Base-by-base conservation (phyloP, 202 grass and related monocot genomes). In the Carex sylvatica region DNA sequence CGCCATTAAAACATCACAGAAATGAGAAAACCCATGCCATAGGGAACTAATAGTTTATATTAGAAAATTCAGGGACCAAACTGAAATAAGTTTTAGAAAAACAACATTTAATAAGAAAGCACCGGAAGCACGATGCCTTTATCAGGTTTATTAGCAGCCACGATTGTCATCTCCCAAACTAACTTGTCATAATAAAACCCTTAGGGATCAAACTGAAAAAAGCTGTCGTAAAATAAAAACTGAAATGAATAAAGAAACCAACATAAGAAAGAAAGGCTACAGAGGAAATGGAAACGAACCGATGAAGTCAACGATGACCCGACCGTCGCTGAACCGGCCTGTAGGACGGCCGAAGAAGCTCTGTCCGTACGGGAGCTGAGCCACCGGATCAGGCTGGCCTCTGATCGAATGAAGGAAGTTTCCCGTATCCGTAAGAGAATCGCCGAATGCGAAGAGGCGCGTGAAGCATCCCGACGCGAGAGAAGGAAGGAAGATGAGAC, bases 381-480 rank as follows among this genome's bases (percentile, higher is more conserved):
- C 81, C 4, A 91, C 92, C 6, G 90, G 92, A 68, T 92, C 92
- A 11, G 83, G 83, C 59, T 87, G 82, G 64, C 86, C 83, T 5
- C 87, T 90, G 12, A 94, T 88, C 59, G 90, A 91, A 33, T 85
- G 90, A 1, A 91, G 63, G 80, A 91, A 91, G 82, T 97, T 97
- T 1, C 95, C 95, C 13, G 95, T 97, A 84, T 97, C 95, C 60
- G 90, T 94, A 36, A 97, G 92, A 51, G 95, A 97, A 87, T 97
- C 95, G 16, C 95, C 95, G 82, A 97, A 97, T 81, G 87, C 81
- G 83, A 97, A 97, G 70, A 97, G 86, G 30, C 83, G 80, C 13
- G 81, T 82, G 85, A 91, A 97, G 87, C 95, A 97, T 68, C 85
- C 44, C 31, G 58, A 82, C 19, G 59, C 52, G 56, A 65, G 16